Conservation (phyloP, 2,329 filamentous ascomycete species). For the Neofusicoccum parvum region DNA sequence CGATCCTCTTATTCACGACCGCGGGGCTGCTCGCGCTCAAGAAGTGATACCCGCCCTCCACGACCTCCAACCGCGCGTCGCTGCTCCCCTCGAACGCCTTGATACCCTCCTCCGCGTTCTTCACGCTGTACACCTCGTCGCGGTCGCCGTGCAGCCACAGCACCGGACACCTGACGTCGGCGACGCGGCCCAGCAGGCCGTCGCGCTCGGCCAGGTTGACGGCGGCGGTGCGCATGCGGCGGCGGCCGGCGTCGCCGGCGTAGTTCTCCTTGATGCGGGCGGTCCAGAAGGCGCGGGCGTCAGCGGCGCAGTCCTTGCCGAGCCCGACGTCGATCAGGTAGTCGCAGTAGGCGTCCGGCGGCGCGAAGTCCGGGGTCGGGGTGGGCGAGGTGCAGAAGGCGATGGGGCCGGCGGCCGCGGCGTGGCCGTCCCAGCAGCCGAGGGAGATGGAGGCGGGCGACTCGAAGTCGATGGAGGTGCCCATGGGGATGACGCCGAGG, state of each 20-base stretch:
- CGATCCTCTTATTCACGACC: constrained; percentile 44
- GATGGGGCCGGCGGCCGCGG: constrained; percentile 35
- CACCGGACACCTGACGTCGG: constrained; percentile 54
- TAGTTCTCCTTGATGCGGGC: constrained; percentile 50
- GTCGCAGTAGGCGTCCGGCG: constrained; percentile 45
- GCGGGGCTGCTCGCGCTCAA: constrained; percentile 50
- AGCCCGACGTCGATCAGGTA: constrained; percentile 53
- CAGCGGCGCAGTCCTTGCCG: constrained; percentile 42
- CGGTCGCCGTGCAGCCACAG: constrained; percentile 51
- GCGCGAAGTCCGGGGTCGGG: constrained; percentile 47
- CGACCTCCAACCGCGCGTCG: constrained; percentile 46
- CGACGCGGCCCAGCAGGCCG: constrained; percentile 48
- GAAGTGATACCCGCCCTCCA: constrained; percentile 55
- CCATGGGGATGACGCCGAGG: constrained; percentile 53
- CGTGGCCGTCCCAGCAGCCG: constrained; percentile 51
- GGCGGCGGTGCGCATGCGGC: constrained; percentile 51
- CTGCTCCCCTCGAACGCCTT: constrained; percentile 48
- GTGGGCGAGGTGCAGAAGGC: constrained; percentile 40
- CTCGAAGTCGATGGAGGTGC: constrained; percentile 56
- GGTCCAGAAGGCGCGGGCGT: constrained; percentile 47
- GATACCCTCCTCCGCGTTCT: constrained; percentile 52
- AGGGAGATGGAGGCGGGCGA: constrained; percentile 45
- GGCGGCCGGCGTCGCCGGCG: constrained; percentile 52
- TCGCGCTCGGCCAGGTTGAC: constrained; percentile 54
- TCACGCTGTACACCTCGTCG: constrained; percentile 45